Evolutionary conservation across 2,329 filamentous ascomycete species (phyloP).

Genomic region (Alternaria sp.): DNA sequence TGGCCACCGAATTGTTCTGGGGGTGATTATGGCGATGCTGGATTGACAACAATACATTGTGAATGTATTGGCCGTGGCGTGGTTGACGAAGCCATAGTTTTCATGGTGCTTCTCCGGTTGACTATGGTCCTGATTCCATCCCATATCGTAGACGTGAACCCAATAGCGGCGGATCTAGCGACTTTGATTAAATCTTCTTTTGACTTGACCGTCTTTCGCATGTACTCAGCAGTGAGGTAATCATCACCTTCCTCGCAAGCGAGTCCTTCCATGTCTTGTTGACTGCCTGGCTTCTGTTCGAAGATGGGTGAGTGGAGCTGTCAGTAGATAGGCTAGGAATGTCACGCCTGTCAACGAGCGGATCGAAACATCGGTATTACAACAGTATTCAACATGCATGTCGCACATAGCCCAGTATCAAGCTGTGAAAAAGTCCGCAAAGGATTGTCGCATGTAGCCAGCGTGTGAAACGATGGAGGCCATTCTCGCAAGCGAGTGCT

Average conservation of each 20-base stretch:
- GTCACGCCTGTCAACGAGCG: background rate
- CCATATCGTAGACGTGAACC: background rate
- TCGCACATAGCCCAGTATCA: background rate
- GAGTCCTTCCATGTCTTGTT: slow-evolving; percentile 25
- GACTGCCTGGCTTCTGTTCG: slow-evolving; percentile 5
- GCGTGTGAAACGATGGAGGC: slow-evolving; percentile 24
- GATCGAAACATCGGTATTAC: background rate
- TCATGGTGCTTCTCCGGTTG: no score
- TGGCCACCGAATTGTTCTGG: background rate
- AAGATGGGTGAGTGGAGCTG: background rate
- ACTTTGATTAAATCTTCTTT: background rate
- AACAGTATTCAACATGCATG: background rate
- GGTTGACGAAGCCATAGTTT: background rate
- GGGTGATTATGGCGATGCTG: background rate
- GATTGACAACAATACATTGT: background rate
- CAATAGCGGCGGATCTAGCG: background rate
- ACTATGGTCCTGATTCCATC: background rate
- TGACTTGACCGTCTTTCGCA: background rate
- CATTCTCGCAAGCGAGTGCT: slow-evolving; percentile 27
- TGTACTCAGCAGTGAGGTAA: slow-evolving; percentile 26
- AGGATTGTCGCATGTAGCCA: slow-evolving; percentile 19
- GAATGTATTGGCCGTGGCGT: background rate
- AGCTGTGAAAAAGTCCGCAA: background rate
- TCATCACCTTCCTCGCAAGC: slow-evolving; percentile 22
- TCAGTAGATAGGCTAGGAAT: background rate